phyloP scores from a whole-genome alignment of 768 basidiomycete genomes.

The Tylopilus felleus region DNA sequence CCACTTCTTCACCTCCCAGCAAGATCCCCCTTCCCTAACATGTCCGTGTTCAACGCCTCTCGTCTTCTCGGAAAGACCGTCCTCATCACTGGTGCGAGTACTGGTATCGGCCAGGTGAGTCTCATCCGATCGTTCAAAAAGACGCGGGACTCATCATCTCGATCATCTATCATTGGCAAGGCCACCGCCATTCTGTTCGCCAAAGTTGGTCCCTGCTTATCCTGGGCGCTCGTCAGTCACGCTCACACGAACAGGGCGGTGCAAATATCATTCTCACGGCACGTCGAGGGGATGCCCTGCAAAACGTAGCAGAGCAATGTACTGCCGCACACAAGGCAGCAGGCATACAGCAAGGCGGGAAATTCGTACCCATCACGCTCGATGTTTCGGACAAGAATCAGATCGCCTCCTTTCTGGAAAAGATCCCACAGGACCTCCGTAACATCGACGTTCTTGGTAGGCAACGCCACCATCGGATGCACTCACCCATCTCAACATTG shows the following conservation, averaged over 20 bases:
- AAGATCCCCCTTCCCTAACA: constrained; percentile 31
- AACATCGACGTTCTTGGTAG: constrained; percentile 81
- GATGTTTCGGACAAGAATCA: constrained; percentile 80
- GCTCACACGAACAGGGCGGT: constrained; percentile 54
- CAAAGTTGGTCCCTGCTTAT: constrained; percentile 45
- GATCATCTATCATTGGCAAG: constrained; percentile 35
- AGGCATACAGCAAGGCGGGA: constrained; percentile 72
- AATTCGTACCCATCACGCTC: constrained; percentile 64
- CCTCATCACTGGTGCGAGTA: constrained; percentile 85
- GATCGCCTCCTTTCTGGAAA: constrained; percentile 64
- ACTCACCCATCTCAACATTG: neutral
- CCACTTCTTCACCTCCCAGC: neutral
- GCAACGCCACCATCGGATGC: constrained; percentile 13
- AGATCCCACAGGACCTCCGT: constrained; percentile 66
- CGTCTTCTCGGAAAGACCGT: constrained; percentile 82
- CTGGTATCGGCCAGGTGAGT: constrained; percentile 87
- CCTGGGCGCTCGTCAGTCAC: neutral
- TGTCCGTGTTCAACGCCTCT: constrained; percentile 81
- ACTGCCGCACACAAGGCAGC: constrained; percentile 67
- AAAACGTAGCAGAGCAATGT: constrained; percentile 67
- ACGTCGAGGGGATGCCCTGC: constrained; percentile 69
- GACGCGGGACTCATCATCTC: neutral
- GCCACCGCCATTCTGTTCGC: constrained; percentile 88
- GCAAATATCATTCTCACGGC: constrained; percentile 86
- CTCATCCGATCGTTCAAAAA: constrained; percentile 1